Evolutionary conservation across 805 yeast species (phyloP), one percentile per base, ranked within the genome.

Genomic region (Lachancea kluyveri): DNA sequence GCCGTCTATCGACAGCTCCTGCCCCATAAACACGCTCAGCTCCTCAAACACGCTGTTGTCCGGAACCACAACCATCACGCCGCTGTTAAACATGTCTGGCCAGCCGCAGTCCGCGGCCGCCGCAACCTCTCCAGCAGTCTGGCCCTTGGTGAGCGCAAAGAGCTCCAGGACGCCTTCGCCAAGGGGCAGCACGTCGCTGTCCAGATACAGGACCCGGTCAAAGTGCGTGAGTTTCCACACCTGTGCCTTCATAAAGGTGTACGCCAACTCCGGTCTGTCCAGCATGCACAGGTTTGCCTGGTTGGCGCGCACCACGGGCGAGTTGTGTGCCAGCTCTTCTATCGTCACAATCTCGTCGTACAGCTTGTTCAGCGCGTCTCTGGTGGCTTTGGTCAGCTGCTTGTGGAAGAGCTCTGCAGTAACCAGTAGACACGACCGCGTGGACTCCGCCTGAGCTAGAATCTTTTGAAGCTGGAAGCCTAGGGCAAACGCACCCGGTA

Each of bases 71-170:
- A 77, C 62, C 48, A 85, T 64, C 13, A 85, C 73, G 4, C 95
- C 95, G 19, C 87, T 73, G 56, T 86, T 85, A 64, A 86, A 86
- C 46, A 80, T 68, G 60, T 86, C 95, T 0, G 95, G 95, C 83
- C 94, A 86, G 9, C 95, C 94, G n/a, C 74, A 65, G 59, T 86
- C 95, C 0, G 94, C 82, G 10, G 79, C 64, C 1, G 92, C 88
- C 22, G 62, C 54, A 12, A 57, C 33, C 12, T 54, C 48, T 24
- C 33, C 40, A 21, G 28, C 30, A 4, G 35, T 50, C 42, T 60
- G 59, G 7, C 36, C 21, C 8, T 41, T 35, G 4, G 46, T 26
- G 2, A 48, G 18, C 5, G 42, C 42, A 31, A 52, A 46, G 10
- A 47, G 34, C 3, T 49, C 35, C 20, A 60, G 49, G 28, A 48